Base-by-base conservation (phyloP, 2,329 filamentous ascomycete genomes). In the Diaporthe capsici region DNA sequence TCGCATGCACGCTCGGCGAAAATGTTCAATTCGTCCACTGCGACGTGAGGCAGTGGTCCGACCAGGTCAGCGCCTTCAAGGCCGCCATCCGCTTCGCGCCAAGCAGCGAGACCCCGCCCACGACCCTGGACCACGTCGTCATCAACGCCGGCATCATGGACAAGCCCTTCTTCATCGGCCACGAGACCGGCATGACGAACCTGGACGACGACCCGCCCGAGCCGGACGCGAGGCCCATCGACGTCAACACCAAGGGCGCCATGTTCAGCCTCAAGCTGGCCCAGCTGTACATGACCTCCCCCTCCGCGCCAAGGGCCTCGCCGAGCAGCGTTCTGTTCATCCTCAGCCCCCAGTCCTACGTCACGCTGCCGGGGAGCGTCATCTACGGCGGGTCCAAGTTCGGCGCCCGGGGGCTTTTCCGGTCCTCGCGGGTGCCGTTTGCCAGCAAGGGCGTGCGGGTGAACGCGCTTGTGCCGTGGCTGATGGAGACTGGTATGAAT, bases 181-280 rank as follows among this genome's bases (percentile, higher is more conserved):
- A 28, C 49, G 47, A 63, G 22, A 2, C 61, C 8, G 17, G 51
- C 4, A 44, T 55, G 49, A 22, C 37, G 37, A 28, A n/a, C 49
- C 39, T 71, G 8, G 39, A 71, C 68, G 68, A 71, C 9, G 68
- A 71, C 49, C 68, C 68, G 15, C 68, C 49, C 6, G 68, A 71
- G 49, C 68, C 68, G 25, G 68, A 71, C 55, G 31, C 68, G 6
- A 28, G 34, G 31, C 68, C 68, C 34, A 71, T 71, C 39, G 68
- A 71, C 34, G 49, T 71, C 34, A 71, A 71, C 39, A 71, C 68
- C 31, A 55, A 58, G 49, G 68, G 68, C 55, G 68, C 68, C 49
- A 71, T 71, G 68, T 71, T 71, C 31, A 71, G 68, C 68, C 68
- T 58, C 3, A 71, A 71, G 68, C 39, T 71, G 39, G 68, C 68